phyloP scores from a whole-genome alignment of 176 grass and related monocot genomes.

The Dendrocalamus sinicus region DNA sequence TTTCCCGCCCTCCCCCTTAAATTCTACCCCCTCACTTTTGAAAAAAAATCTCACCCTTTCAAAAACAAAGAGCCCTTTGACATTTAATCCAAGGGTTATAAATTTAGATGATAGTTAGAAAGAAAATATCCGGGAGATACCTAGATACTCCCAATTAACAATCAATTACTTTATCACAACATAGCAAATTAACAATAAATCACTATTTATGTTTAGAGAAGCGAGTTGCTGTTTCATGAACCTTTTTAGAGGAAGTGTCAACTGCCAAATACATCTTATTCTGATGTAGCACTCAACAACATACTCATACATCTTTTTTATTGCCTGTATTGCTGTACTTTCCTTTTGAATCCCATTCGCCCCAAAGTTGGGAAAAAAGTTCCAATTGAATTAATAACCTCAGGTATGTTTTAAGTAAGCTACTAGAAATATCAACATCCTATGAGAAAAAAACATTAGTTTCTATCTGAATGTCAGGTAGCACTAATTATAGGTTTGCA shows the following conservation, averaged over 20 bases:
- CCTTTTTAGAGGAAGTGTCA: neutral
- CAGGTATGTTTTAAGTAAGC: neutral
- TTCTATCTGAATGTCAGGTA: neutral
- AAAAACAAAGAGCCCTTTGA: too few species aligned
- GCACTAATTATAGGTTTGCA: neutral
- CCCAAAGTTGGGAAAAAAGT: neutral
- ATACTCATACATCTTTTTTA: neutral
- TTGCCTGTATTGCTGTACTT: neutral
- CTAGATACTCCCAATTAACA: too few species aligned
- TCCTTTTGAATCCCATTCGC: neutral
- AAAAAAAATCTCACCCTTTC: too few species aligned
- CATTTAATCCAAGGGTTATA: too few species aligned
- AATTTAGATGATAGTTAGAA: too few species aligned
- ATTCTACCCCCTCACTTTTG: too few species aligned
- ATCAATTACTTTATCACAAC: neutral
- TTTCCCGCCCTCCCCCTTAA: too few species aligned
- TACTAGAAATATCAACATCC: neutral
- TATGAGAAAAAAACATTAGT: neutral
- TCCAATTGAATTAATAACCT: neutral
- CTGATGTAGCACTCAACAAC: neutral
- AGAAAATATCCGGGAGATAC: too few species aligned
- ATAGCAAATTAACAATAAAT: constrained; percentile 2
- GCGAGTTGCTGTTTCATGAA: neutral
- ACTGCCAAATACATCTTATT: neutral
- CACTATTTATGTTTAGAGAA: neutral